A percentile compares a stretch with the other conserved stretches of the same genome.
Conservation (phyloP, 2,329 filamentous ascomycete genomes). For the Claviceps purpurea region DNA sequence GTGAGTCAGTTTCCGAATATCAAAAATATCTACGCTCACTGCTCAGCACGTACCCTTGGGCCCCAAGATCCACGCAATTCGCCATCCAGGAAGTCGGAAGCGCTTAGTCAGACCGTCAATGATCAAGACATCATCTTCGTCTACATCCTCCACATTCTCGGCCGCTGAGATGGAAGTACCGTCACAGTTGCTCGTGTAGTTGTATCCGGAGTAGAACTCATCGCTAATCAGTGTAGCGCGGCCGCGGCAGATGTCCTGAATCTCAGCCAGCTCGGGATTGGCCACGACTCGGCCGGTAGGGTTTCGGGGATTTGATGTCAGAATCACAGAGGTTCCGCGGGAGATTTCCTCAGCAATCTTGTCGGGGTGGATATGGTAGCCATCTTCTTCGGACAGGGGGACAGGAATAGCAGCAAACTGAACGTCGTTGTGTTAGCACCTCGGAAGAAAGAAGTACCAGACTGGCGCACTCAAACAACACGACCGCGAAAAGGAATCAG, state of each 20-base stretch:
- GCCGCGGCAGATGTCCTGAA: constrained; percentile 85
- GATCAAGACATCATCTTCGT: constrained; percentile 82
- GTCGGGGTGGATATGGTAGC: constrained; percentile 85
- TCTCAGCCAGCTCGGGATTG: constrained; percentile 74
- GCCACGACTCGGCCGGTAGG: constrained; percentile 80
- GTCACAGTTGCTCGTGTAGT: constrained; percentile 87
- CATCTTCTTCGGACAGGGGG: constrained; percentile 70
- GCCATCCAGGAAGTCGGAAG: constrained; percentile 91
- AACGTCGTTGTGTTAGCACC: background rate
- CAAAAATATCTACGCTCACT: background rate
- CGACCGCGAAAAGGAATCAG: background rate
- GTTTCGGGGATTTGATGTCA: constrained; percentile 92
- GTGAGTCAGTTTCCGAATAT: background rate
- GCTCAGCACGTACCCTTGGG: constrained; percentile 50
- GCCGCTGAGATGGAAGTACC: constrained; percentile 80
- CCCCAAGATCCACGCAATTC: constrained; percentile 90
- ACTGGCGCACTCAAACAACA: background rate
- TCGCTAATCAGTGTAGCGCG: constrained; percentile 88
- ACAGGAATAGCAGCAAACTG: constrained; percentile 79
- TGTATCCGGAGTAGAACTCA: constrained; percentile 94
- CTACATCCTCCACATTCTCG: constrained; percentile 78
- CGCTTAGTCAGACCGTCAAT: constrained; percentile 95
- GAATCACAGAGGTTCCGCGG: constrained; percentile 72
- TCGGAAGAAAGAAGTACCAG: background rate
- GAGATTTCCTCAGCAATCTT: constrained; percentile 88